Conservation (phyloP, 2,329 filamentous ascomycete genomes). For the Ceratocystis cubensis region DNA sequence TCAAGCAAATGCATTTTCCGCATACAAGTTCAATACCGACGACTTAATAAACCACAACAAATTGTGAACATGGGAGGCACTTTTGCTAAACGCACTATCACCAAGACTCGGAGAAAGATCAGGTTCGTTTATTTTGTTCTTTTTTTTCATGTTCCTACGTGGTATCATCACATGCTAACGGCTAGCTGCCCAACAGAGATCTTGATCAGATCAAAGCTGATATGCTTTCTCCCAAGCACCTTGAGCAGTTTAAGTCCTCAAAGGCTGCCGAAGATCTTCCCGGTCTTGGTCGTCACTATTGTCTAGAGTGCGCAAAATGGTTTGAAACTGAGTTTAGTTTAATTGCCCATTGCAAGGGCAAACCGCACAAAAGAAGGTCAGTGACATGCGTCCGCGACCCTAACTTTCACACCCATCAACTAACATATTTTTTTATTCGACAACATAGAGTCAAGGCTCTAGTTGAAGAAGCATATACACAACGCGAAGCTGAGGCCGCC, state of each 20-base stretch:
- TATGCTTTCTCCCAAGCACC: slow-evolving; percentile 63
- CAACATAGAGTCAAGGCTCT: slow-evolving; percentile 60
- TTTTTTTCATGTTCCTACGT: not conserved
- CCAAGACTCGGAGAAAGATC: slow-evolving; percentile 61
- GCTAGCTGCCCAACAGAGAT: slow-evolving; percentile 47
- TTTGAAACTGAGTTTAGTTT: slow-evolving; percentile 77
- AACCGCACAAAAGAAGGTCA: slow-evolving; percentile 84
- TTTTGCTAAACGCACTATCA: slow-evolving; percentile 50
- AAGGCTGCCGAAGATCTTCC: slow-evolving; percentile 81
- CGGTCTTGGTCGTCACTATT: slow-evolving; percentile 75
- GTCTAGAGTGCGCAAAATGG: slow-evolving; percentile 89
- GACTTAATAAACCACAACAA: not conserved
- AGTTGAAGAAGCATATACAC: slow-evolving; percentile 71
- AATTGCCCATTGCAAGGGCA: slow-evolving; percentile 64
- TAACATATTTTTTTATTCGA: slow-evolving; percentile 18
- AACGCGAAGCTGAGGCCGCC: slow-evolving; percentile 74
- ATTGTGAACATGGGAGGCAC: slow-evolving; percentile 49
- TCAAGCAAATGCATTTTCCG: not conserved
- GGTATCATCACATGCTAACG: slow-evolving; percentile 20
- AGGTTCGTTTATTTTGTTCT: slow-evolving; percentile 36
- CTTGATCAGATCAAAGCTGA: slow-evolving; percentile 87
- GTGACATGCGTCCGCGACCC: slow-evolving; percentile 21
- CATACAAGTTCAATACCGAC: not conserved
- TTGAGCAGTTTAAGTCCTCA: slow-evolving; percentile 62
- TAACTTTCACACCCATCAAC: not conserved